These are phyloP conservation scores for Aspergillus sp. DNA, from an alignment of 2,329 filamentous ascomycete genomes.

Conservation along the genomic window DNA sequence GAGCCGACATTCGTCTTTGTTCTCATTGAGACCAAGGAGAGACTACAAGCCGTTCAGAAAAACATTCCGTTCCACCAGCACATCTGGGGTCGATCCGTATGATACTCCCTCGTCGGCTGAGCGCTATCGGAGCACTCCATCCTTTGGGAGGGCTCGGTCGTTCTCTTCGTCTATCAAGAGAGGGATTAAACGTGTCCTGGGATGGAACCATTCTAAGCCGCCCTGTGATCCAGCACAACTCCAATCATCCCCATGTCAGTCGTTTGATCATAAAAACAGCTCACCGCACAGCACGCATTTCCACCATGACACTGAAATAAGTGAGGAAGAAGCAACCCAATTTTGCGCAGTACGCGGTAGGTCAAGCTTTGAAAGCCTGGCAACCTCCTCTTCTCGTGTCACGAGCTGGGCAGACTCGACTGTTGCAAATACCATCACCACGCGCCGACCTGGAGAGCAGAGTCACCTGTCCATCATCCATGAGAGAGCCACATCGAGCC, in stretches of 20 bases:
- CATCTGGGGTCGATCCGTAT: slow-evolving; percentile 14
- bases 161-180: slow-evolving; percentile 44
- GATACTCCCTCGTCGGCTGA: slow-evolving; percentile 7
- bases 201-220: slow-evolving; percentile 23
- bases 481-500: slow-evolving; percentile 32
- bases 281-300: background rate
- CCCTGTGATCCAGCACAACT: slow-evolving; percentile 10
- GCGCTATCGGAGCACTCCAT: slow-evolving; percentile 1
- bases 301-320: background rate
- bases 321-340: slow-evolving; percentile 3
- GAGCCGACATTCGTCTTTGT: slow-evolving; percentile 23
- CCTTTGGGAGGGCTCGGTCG: slow-evolving; percentile 30
- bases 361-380: slow-evolving; percentile 32
- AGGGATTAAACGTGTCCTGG: slow-evolving; percentile 40
- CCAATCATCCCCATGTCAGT: background rate
- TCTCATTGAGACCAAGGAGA: slow-evolving; percentile 19
- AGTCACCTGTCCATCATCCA: slow-evolving; percentile 44
- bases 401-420: slow-evolving; percentile 51
- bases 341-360: slow-evolving; percentile 21
- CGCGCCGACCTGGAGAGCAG: slow-evolving; percentile 29
- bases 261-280: slow-evolving; percentile 7
- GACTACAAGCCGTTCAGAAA: slow-evolving; percentile 38
- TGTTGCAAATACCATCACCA: slow-evolving; percentile 38
- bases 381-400: slow-evolving; percentile 41
- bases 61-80: slow-evolving; percentile 31